Evolutionary conservation across 176 grass and related monocot species (phyloP).

Genomic region (Lolium rigidum): DNA sequence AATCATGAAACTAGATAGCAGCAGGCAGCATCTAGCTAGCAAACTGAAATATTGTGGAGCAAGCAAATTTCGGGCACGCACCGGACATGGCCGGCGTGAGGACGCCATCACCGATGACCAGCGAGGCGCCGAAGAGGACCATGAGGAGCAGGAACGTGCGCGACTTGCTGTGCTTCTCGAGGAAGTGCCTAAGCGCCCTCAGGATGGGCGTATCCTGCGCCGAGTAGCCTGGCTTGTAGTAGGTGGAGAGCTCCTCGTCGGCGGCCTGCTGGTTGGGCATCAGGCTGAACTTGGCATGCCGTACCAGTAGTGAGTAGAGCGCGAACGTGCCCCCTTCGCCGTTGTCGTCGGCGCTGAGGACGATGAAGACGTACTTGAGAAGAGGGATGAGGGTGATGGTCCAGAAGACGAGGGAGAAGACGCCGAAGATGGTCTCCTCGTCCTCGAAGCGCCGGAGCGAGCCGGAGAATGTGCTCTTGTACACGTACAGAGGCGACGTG

Average conservation of each 20-base stretch:
- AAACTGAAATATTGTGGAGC: neutral
- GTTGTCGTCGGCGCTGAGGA: conserved; percentile 62
- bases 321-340: conserved; percentile 70
- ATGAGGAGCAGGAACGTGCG: conserved; percentile 57
- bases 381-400: conserved; percentile 68
- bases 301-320: conserved; percentile 69
- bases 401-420: conserved; percentile 78
- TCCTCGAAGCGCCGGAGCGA: conserved; percentile 38
- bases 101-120: conserved; percentile 73
- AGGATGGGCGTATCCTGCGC: conserved; percentile 55
- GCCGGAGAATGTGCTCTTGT: conserved; percentile 59
- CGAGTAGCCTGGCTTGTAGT: conserved; percentile 50
- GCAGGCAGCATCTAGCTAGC: neutral
- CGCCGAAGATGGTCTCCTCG: conserved; percentile 64
- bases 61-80: neutral
- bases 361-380: conserved; percentile 76
- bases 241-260: conserved; percentile 68
- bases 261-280: conserved; percentile 75
- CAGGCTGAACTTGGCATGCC: conserved; percentile 70
- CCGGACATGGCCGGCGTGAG: conserved; percentile 67
- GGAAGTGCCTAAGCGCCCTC: conserved; percentile 44
- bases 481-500: conserved; percentile 75
- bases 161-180: conserved; percentile 62
- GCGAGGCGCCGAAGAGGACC: conserved; percentile 62
- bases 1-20: neutral